Evolutionary conservation across 148 eudicot genomes (phyloP), one percentile per base, ranked within the genome.

Genomic region (Persicaria maculosa): DNA sequence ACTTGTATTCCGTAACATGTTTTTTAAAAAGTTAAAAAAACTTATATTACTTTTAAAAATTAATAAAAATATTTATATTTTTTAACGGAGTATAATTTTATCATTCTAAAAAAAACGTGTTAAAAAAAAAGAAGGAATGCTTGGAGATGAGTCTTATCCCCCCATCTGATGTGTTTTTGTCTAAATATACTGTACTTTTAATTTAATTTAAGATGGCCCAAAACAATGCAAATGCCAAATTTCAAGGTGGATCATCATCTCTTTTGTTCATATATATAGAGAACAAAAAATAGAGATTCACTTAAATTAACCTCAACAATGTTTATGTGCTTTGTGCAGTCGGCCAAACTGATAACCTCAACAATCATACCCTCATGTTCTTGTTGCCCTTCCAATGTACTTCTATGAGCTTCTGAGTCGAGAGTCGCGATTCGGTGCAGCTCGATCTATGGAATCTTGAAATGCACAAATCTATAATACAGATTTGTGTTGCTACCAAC

Each of bases 281-380:
- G 8, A 54, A 54, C 5, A 54, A 54, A n/a, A 16, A 7, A 17
- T 1, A 54, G 59, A 54, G 16, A 19, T 54, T 6, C 5, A 9
- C 16, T 14, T 5, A 17, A 53, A 16, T 53, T 31, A 31, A 31
- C 2, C 19, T 15, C 4, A 48, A 54, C 7, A 54, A 1, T n/a
- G 59, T 54, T 17, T 4, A 54, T 54, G 59, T 54, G 59, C 59
- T 54, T 54, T 54, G 59, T 54, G 59, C 59, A 16, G 59, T 54
- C 59, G 59, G 59, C 59, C 22, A 4, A 54, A 54, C 8, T 16
- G 59, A 20, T 54, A 54, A 16, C 59, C 59, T 54, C 22, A 54
- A 1, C 59, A 54, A 54, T 54, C 59, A 54, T 54, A 54, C 59
- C n/a, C 17, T 54, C 59, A n/a, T n/a, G 59, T 17, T 54, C 59